phyloP scores from a whole-genome alignment of 306 rosid species.

The Inga leiocalycina region DNA sequence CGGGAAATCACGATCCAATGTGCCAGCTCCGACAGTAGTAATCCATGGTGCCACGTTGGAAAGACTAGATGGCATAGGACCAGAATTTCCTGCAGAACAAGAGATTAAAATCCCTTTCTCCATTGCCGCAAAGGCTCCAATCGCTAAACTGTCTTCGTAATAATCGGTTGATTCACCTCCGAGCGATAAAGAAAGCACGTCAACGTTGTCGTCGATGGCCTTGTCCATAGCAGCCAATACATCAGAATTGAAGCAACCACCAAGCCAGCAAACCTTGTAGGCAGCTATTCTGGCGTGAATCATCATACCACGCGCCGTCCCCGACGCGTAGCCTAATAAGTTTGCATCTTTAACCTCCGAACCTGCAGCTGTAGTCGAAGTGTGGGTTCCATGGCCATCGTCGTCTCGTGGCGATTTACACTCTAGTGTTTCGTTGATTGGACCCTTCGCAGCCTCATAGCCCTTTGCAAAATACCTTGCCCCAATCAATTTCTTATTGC shows the following conservation, averaged over 20 bases:
- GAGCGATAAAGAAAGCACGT: constrained; percentile 73
- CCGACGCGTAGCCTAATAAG: constrained; percentile 63
- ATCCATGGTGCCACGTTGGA: constrained; percentile 90
- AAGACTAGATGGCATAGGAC: constrained; percentile 49
- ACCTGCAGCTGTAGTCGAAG: constrained; percentile 76
- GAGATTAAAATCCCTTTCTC: constrained; percentile 76
- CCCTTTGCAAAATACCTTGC: constrained; percentile 68
- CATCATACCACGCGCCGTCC: constrained; percentile 91
- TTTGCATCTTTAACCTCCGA: constrained; percentile 53
- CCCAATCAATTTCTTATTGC: constrained; percentile 77
- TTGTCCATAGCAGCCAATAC: constrained; percentile 70
- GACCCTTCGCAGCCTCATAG: constrained; percentile 44
- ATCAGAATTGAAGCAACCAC: constrained; percentile 60
- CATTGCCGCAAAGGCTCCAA: constrained; percentile 81
- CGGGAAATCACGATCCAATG: constrained; percentile 85
- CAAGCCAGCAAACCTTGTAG: constrained; percentile 77
- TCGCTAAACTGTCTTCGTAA: constrained; percentile 52
- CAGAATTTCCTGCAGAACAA: constrained; percentile 73
- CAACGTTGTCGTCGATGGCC: constrained; percentile 70
- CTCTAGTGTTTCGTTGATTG: constrained; percentile 45
- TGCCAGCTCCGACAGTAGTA: constrained; percentile 88
- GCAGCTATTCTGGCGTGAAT: constrained; percentile 62
- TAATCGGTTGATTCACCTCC: constrained; percentile 63
- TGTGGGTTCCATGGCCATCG: constrained; percentile 89
- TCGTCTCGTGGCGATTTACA: constrained; percentile 69